Evolutionary conservation across 2,329 filamentous ascomycete species (phyloP).

Genomic region (Cercospora sojina): DNA sequence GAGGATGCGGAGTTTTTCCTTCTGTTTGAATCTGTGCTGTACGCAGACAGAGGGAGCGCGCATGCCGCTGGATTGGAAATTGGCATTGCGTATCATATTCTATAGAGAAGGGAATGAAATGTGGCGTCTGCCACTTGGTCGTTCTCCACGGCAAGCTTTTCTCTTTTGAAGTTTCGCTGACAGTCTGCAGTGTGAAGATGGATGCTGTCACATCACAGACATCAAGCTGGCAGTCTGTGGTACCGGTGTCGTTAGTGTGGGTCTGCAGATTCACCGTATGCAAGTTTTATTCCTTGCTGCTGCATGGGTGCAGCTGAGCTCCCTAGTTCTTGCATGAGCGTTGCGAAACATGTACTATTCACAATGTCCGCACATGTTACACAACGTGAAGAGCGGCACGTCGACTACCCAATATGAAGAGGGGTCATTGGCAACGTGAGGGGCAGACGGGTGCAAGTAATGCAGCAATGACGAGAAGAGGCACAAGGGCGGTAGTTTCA

Average conservation of each 20-base stretch:
- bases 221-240: background rate
- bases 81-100: background rate
- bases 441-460: too few species aligned
- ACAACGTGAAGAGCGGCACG: background rate
- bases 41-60: constrained; percentile 3
- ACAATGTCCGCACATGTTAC: background rate
- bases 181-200: background rate
- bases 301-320: background rate
- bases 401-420: background rate
- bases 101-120: background rate
- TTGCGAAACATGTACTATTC: too few species aligned
- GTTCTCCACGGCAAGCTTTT: background rate
- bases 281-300: background rate
- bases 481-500: background rate
- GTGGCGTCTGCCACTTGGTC: background rate
- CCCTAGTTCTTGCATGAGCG: background rate
- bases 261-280: background rate
- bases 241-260: background rate
- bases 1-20: background rate
- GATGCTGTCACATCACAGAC: too few species aligned
- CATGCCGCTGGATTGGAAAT: background rate
- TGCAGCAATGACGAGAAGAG: background rate
- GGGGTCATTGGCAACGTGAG: background rate
- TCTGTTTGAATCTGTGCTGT: background rate
- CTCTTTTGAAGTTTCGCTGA: background rate